Evolutionary conservation across 148 eudicot species (phyloP).

Genomic region (Beta vulgaris): DNA sequence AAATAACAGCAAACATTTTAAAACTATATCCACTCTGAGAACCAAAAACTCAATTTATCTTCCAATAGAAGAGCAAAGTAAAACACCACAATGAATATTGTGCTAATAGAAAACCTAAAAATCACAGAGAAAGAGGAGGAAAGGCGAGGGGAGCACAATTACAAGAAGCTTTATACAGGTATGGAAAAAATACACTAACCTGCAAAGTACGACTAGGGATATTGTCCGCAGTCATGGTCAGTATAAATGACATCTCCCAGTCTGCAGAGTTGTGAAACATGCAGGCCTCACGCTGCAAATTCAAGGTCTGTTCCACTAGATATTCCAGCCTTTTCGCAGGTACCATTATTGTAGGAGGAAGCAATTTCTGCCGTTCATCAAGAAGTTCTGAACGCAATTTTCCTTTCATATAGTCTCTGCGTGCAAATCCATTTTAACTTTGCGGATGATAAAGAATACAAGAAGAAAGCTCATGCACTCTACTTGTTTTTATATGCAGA

Average conservation of each 20-base stretch:
- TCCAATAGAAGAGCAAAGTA: not conserved
- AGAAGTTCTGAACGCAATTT: slow-evolving; percentile 54
- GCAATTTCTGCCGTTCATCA: slow-evolving; percentile 56
- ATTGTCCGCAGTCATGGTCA: slow-evolving; percentile 78
- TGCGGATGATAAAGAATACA: slow-evolving; percentile 46
- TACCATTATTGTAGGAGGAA: slow-evolving; percentile 65
- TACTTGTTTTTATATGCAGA: slow-evolving; percentile 40
- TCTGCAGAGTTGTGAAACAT: slow-evolving; percentile 66
- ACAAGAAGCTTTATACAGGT: not conserved
- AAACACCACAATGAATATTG: not conserved
- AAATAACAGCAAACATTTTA: not conserved
- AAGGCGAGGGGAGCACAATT: not conserved
- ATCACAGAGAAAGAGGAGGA: not conserved
- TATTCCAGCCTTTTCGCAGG: slow-evolving; percentile 69
- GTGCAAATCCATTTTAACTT: slow-evolving; percentile 24
- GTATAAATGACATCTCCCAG: slow-evolving; percentile 61
- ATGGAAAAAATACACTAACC: slow-evolving; percentile 37
- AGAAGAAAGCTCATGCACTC: slow-evolving; percentile 64
- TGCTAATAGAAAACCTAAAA: not conserved
- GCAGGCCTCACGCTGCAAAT: slow-evolving; percentile 60
- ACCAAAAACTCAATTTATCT: not conserved
- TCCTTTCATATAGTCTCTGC: slow-evolving; percentile 26
- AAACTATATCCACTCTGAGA: not conserved
- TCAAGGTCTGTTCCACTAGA: slow-evolving; percentile 79
- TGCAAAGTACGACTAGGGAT: slow-evolving; percentile 75